These are phyloP conservation scores for Amaranthus hypochondriacus DNA, from an alignment of 148 eudicot genomes.

Conservation along the genomic window DNA sequence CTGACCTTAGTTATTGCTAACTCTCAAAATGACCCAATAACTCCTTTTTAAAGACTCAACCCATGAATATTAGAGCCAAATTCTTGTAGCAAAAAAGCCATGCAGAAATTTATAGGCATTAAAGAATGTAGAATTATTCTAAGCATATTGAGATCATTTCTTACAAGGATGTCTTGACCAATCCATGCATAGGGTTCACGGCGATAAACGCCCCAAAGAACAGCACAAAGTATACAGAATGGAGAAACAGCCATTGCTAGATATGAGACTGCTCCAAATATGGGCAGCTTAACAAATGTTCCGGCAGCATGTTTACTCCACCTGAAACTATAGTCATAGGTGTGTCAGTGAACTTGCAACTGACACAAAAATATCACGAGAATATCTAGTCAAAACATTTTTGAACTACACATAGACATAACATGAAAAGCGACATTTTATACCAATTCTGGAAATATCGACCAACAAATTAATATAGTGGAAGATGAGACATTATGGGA, in stretches of 20 bases:
- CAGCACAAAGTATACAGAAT: slow-evolving; percentile 81
- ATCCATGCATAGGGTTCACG: slow-evolving; percentile 78
- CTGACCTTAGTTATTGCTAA: neutral
- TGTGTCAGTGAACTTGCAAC: slow-evolving; percentile 31
- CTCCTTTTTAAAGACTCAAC: neutral
- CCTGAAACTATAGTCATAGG: slow-evolving; percentile 57
- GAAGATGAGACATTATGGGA: slow-evolving; percentile 5
- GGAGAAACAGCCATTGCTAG: slow-evolving; percentile 80
- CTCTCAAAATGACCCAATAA: neutral
- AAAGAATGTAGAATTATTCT: neutral
- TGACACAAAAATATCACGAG: slow-evolving; percentile 1
- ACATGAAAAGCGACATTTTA: slow-evolving; percentile 1
- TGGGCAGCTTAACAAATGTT: slow-evolving; percentile 66
- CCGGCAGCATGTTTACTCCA: slow-evolving; percentile 76
- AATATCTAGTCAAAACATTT: neutral
- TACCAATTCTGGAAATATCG: neutral
- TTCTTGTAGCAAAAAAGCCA: neutral
- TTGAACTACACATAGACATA: slow-evolving; percentile 8
- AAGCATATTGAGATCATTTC: slow-evolving; percentile 23
- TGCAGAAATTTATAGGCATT: neutral
- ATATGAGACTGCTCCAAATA: slow-evolving; percentile 81
- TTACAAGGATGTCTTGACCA: slow-evolving; percentile 99
- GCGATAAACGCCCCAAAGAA: slow-evolving; percentile 84
- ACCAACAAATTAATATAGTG: neutral
- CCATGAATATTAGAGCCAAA: neutral